These are phyloP conservation scores for Didymella segeticola DNA, from an alignment of 2,329 filamentous ascomycete species.

Conservation along the genomic window DNA sequence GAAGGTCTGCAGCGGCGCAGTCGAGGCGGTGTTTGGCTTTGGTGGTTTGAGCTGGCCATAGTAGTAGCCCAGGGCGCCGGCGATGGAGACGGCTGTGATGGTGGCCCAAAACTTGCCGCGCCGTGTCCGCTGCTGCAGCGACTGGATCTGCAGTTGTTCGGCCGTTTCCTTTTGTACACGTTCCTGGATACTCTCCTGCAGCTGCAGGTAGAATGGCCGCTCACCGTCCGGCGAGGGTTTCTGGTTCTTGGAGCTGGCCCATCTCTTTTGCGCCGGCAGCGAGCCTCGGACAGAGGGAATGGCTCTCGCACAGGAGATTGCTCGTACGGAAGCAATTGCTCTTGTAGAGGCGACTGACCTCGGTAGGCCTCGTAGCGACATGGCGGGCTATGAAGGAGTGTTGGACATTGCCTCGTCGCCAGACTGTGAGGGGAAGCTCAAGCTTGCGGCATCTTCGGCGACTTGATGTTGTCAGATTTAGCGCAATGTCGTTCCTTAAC, in stretches of 20 bases:
- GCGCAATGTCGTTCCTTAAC: slow-evolving; percentile 10
- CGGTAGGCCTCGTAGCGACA: slow-evolving; percentile 32
- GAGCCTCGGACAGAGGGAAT: too few relatives aligned
- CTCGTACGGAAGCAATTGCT: too few relatives aligned
- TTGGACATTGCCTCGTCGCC: slow-evolving; percentile 24
- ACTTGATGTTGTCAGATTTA: slow-evolving; percentile 10
- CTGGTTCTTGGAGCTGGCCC: slow-evolving; percentile 40
- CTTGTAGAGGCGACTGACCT: too few relatives aligned
- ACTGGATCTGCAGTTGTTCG: slow-evolving; percentile 56
- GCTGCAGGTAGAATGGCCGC: slow-evolving; percentile 64
- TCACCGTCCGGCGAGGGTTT: slow-evolving; percentile 37
- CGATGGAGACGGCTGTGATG: slow-evolving; percentile 58
- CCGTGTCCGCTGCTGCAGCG: slow-evolving; percentile 34
- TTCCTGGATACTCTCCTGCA: slow-evolving; percentile 67
- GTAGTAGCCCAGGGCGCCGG: slow-evolving; percentile 62
- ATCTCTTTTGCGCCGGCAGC: slow-evolving; percentile 48
- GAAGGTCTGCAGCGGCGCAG: slow-evolving; percentile 58
- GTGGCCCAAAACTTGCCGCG: slow-evolving; percentile 48
- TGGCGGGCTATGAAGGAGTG: slow-evolving; percentile 28
- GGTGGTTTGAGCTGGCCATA: slow-evolving; percentile 59
- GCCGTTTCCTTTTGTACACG: slow-evolving; percentile 65
- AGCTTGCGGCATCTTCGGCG: neutral
- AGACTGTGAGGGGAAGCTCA: slow-evolving; percentile 20
- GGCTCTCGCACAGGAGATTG: too few relatives aligned
- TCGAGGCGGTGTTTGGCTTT: slow-evolving; percentile 60